A percentile compares a stretch with the other conserved stretches of the same genome.
Evolutionary conservation across 164 flowering plant species (phyloP).

Genomic region (Houttuynia cordata): DNA sequence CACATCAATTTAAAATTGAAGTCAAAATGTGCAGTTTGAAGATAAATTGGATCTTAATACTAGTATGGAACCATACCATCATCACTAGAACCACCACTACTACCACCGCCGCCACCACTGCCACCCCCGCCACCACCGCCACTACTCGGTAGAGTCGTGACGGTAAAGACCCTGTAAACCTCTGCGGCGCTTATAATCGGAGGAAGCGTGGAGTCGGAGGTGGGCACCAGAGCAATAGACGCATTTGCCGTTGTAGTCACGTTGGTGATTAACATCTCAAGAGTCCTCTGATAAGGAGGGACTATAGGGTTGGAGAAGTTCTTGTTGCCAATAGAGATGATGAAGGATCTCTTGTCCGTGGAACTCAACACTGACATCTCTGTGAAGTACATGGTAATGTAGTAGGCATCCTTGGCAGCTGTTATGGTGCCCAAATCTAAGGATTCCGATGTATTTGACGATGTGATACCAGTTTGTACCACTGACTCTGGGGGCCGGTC

Average conservation of each 20-base stretch:
- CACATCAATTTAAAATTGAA: no score
- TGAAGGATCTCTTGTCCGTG: constrained; percentile 4
- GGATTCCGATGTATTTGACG: constrained; percentile 1
- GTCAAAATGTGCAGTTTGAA: no score
- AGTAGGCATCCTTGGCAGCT: background rate
- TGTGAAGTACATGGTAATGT: constrained; percentile 9
- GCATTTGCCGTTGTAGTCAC: constrained; percentile 14
- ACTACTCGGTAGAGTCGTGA: constrained; percentile 11
- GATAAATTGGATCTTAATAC: no score
- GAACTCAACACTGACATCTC: constrained; percentile 11
- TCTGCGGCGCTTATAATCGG: constrained; percentile 46
- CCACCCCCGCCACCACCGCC: constrained; percentile 27
- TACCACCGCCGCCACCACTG: no score
- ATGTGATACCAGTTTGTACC: constrained; percentile 16
- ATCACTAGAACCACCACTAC: no score
- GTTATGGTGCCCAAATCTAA: background rate
- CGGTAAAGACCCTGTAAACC: constrained; percentile 13
- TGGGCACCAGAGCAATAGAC: constrained; percentile 12
- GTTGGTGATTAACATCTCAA: constrained; percentile 5
- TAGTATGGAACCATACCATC: no score
- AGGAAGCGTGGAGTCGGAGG: constrained; percentile 24
- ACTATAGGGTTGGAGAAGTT: constrained; percentile 8
- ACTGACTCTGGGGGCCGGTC: constrained; percentile 28
- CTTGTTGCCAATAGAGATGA: background rate
- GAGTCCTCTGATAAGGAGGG: constrained; percentile 20